Base-by-base conservation (phyloP, 1,284 basidiomycete species). In the Ustilago trichophora region DNA sequence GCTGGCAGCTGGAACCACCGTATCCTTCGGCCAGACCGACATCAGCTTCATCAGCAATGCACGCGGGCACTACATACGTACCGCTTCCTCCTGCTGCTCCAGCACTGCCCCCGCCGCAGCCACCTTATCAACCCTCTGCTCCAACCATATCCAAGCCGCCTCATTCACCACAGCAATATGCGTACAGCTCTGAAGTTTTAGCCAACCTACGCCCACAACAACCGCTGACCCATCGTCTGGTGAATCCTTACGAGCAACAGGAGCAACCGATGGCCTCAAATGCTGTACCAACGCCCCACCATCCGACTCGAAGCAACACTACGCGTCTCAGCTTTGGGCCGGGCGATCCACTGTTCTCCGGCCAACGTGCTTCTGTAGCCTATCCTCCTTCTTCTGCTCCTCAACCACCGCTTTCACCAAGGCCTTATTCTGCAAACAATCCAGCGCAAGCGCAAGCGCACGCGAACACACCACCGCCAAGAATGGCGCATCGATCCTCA, bases 271-370 rank as follows among this genome's bases (percentile, higher is more conserved):
- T 26, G 22, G 8, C 38, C 5, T 9, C 24, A 8, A 29, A 7
- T 13, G 24, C 2, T 21, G 16, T 32, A 18, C 21, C n/a, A 6
- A 3, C 22, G 1, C 18, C 15, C 10, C 36, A 43, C 1, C 31
- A 19, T 15, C n/a, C 44, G 2, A n/a, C n/a, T 5, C 19, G 12
- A 21, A 35, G 15, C 6, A 22, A 21, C 24, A 21, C 47, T 33
- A 7, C 40, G 7, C 37, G 45, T 4, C 31, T 32, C 24, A 50
- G 35, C 22, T 66, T 66, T 18, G 63, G 63, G 6, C 56, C 47
- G 7, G 56, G 63, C 4, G 63, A 66, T 24, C 63, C 63, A 19
- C 56, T 66, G 11, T 56, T 51, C 31, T 40, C 52, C 6, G 38
- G 32, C 7, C 9, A 33, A 18, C 43, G 26, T 33, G 15, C 47